Percentiles rank a stretch among this genome's conserved stretches.
Conservation (phyloP, 768 basidiomycete genomes). For the Suillus subalutaceus region DNA sequence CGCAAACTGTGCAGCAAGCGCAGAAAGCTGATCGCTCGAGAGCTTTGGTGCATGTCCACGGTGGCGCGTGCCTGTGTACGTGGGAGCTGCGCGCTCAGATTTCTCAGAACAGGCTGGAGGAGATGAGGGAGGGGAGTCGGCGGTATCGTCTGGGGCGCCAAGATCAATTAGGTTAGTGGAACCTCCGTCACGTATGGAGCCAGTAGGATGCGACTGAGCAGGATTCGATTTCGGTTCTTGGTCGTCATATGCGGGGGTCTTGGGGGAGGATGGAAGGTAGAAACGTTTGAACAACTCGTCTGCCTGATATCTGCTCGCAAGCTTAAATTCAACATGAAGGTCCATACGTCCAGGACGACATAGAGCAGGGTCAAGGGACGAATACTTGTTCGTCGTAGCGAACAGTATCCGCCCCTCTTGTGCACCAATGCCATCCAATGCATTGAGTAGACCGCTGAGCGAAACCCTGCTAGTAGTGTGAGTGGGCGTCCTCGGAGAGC, state of each 20-base stretch:
- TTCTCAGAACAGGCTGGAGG: constrained; percentile 21
- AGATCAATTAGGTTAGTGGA: constrained; percentile 25
- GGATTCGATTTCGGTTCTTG: neutral
- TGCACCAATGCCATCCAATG: constrained; percentile 79
- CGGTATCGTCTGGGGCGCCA: neutral
- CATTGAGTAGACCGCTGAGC: constrained; percentile 75
- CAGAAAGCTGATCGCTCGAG: constrained; percentile 38
- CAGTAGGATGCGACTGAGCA: constrained; percentile 1
- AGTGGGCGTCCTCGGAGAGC: constrained; percentile 15
- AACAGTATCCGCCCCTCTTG: constrained; percentile 84
- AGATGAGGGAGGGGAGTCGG: neutral
- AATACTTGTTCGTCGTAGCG: constrained; percentile 78
- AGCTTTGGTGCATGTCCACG: constrained; percentile 42
- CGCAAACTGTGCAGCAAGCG: constrained; percentile 60
- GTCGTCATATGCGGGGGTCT: neutral
- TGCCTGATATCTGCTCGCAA: constrained; percentile 73
- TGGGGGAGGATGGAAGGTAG: constrained; percentile 48
- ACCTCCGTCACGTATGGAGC: neutral
- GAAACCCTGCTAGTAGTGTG: constrained; percentile 46
- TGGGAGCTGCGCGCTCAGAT: constrained; percentile 10
- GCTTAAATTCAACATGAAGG: constrained; percentile 73
- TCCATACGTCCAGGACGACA: constrained; percentile 83
- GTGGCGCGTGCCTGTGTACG: constrained; percentile 29
- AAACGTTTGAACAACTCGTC: constrained; percentile 67
- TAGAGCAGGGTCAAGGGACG: constrained; percentile 70